Percentiles rank a stretch among this genome's conserved stretches.
phyloP scores from a whole-genome alignment of 257 asterid species.

The Solanum clarkiae region DNA sequence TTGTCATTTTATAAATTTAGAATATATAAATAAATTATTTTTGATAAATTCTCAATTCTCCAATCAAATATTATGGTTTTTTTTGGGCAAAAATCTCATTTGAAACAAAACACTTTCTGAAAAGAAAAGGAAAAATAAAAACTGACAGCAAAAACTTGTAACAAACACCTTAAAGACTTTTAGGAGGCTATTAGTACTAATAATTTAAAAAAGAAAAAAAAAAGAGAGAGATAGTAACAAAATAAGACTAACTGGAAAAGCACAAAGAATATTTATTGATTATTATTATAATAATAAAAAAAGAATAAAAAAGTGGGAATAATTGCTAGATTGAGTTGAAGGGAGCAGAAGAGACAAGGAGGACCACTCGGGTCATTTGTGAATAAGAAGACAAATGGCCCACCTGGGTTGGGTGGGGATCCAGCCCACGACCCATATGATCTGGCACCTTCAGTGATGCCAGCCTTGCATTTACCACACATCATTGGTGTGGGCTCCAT shows the following conservation, averaged over 20 bases:
- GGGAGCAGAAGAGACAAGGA: slow-evolving; percentile 32
- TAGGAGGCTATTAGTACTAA: not conserved
- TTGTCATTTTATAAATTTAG: too few relatives aligned
- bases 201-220: not conserved
- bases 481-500: slow-evolving; percentile 58
- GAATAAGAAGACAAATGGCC: not conserved
- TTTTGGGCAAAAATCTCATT: not conserved
- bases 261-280: not conserved
- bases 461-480: slow-evolving; percentile 72
- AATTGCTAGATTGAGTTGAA: not conserved
- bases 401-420: slow-evolving; percentile 21
- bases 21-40: too few relatives aligned
- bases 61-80: too few relatives aligned
- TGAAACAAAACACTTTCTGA: not conserved
- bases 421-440: slow-evolving; percentile 24
- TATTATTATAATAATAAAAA: not conserved
- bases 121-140: not conserved
- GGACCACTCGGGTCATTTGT: slow-evolving; percentile 22
- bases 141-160: not conserved
- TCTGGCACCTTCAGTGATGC: slow-evolving; percentile 83
- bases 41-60: too few relatives aligned
- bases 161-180: not conserved
- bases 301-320: not conserved
- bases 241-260: not conserved
- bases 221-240: not conserved